A percentile compares a stretch with the other conserved stretches of the same genome.
Evolutionary conservation across 2,329 filamentous ascomycete genomes (phyloP).

Genomic region (Colletotrichum orbiculare): DNA sequence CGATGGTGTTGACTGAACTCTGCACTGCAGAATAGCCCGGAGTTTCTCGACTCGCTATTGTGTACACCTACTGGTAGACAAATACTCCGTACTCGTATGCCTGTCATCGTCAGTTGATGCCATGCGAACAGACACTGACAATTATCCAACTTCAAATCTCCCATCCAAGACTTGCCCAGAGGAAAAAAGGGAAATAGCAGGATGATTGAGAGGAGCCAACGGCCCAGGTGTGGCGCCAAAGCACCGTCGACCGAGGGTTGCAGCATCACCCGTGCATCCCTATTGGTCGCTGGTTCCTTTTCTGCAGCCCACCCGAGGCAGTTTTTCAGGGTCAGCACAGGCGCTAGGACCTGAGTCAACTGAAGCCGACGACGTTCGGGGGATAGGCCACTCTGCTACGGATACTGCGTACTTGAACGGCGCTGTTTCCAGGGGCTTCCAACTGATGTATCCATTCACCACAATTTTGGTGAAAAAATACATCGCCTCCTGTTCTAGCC

Average conservation of each 20-base stretch:
- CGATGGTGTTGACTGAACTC: not conserved
- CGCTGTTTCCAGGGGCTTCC: conserved; percentile 7
- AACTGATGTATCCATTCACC: too few relatives aligned
- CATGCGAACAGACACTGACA: conserved; percentile 4
- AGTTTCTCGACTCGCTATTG: too few relatives aligned
- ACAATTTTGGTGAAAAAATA: too few relatives aligned
- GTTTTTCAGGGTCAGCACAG: conserved; percentile 23
- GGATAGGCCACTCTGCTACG: conserved; percentile 5
- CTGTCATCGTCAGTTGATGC: conserved; percentile 1
- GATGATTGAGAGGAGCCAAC: conserved; percentile 20
- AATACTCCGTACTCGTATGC: not conserved
- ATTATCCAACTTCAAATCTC: not conserved
- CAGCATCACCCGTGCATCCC: conserved; percentile 25
- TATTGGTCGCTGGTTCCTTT: conserved; percentile 14
- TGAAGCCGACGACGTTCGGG: conserved; percentile 13
- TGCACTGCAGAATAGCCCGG: not conserved
- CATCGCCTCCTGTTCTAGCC: too few relatives aligned
- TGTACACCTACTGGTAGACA: too few relatives aligned
- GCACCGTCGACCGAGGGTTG: conserved; percentile 16
- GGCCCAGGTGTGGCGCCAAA: conserved; percentile 22
- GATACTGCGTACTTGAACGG: not conserved
- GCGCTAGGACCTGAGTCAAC: conserved; percentile 3
- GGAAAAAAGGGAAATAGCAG: conserved; percentile 28
- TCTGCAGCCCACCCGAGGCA: conserved; percentile 15
- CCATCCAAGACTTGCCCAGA: conserved; percentile 11